A percentile compares a stretch with the other conserved stretches of the same genome.
Conservation (phyloP, 2,329 filamentous ascomycete species). For the Cercospora zeae-maydis region DNA sequence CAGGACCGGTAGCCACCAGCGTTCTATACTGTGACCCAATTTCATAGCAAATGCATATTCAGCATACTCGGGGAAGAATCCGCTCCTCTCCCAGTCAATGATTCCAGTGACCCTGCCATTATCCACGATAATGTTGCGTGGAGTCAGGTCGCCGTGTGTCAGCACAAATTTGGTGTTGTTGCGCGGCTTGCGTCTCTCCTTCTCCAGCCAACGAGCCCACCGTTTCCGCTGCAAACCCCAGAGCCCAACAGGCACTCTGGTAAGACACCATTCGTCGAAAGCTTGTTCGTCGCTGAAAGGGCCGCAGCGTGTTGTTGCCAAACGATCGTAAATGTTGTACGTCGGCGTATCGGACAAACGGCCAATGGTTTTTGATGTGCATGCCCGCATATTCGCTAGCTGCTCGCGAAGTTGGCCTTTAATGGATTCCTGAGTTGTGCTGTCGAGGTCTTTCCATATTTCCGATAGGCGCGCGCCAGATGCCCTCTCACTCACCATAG, state of each 20-base stretch:
- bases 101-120: slow-evolving; percentile 16
- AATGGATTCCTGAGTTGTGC: background rate
- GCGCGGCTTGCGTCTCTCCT: background rate
- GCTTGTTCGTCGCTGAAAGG: background rate
- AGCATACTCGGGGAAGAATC: slow-evolving; percentile 26
- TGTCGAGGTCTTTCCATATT: background rate
- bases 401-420: background rate
- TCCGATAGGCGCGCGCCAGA: background rate
- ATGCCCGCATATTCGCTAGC: background rate
- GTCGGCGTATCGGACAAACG: background rate
- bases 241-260: background rate
- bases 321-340: background rate
- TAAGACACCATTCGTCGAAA: background rate
- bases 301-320: background rate
- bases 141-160: slow-evolving; percentile 25
- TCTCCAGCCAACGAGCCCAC: background rate
- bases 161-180: slow-evolving; percentile 14
- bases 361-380: background rate
- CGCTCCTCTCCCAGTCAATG: slow-evolving; percentile 27
- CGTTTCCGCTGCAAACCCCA: background rate
- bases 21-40: background rate
- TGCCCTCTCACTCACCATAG: background rate
- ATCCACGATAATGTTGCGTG: slow-evolving; percentile 24
- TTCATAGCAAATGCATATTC: slow-evolving; percentile 18
- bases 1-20: background rate